Conservation (phyloP, 306 rosid genomes). For the Sechiopsis laciniata region DNA sequence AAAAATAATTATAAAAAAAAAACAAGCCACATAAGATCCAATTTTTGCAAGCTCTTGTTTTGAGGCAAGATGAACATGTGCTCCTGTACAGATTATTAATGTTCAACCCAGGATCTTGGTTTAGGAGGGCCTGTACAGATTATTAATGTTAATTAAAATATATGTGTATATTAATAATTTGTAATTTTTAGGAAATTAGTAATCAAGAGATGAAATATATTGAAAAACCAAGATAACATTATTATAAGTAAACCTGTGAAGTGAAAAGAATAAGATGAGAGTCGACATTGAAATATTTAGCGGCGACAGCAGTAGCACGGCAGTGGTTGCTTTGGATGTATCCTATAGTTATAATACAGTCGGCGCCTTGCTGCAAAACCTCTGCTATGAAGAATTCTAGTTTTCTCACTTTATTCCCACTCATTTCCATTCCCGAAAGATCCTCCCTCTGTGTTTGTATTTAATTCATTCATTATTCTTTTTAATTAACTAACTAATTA, state of each 20-base stretch:
- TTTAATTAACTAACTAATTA: too few relatives aligned
- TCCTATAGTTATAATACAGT: slow-evolving; percentile 64
- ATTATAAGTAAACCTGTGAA: too few relatives aligned
- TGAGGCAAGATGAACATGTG: slow-evolving; percentile 59
- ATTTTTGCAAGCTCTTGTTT: slow-evolving; percentile 62
- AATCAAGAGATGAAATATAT: too few relatives aligned
- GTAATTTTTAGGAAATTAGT: too few relatives aligned
- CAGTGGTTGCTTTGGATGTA: slow-evolving; percentile 96
- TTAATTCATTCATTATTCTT: too few relatives aligned
- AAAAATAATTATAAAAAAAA: neutral
- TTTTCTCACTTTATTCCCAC: slow-evolving; percentile 90
- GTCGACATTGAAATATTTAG: slow-evolving; percentile 72
- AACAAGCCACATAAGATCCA: slow-evolving; percentile 53
- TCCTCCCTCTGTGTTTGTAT: slow-evolving; percentile 75
- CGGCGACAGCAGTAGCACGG: slow-evolving; percentile 92
- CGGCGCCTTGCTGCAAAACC: slow-evolving; percentile 65
- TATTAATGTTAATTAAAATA: too few relatives aligned
- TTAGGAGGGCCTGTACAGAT: slow-evolving; percentile 37
- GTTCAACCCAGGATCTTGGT: slow-evolving; percentile 68
- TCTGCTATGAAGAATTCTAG: slow-evolving; percentile 85
- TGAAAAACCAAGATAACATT: too few relatives aligned
- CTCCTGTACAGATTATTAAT: slow-evolving; percentile 89
- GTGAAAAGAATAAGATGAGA: slow-evolving; percentile 67
- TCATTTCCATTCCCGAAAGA: slow-evolving; percentile 80
- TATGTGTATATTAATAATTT: too few relatives aligned